These are phyloP conservation scores for Ziziphus jujuba DNA, from an alignment of 306 rosid genomes.

Conservation along the genomic window DNA sequence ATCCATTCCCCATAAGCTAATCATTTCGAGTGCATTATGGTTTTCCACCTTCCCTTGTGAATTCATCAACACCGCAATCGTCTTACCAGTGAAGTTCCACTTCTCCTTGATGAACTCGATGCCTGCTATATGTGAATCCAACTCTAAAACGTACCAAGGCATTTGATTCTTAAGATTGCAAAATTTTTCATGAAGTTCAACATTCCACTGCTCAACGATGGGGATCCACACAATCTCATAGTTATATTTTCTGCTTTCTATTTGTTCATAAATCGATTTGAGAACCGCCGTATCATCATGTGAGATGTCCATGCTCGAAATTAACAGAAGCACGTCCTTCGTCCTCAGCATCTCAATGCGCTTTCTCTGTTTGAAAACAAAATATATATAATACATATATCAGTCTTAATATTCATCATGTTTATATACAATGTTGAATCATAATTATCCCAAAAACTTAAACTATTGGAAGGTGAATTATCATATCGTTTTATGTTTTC, in stretches of 20 bases:
- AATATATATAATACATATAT: too few relatives aligned
- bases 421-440: too few relatives aligned
- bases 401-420: too few relatives aligned
- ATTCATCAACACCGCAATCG: neutral
- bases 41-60: neutral
- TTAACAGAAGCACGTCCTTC: slow-evolving; percentile 60
- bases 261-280: neutral
- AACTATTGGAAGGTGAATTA: too few relatives aligned
- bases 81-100: neutral
- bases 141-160: neutral
- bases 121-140: neutral
- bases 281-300: slow-evolving; percentile 29
- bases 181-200: slow-evolving; percentile 10
- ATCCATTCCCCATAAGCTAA: neutral
- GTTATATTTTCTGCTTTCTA: neutral
- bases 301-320: slow-evolving; percentile 56
- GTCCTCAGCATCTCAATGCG: slow-evolving; percentile 57
- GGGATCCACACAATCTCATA: slow-evolving; percentile 43
- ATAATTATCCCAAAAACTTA: too few relatives aligned
- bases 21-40: neutral
- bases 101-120: neutral
- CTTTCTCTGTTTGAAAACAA: slow-evolving; percentile 24
- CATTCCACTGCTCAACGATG: slow-evolving; percentile 20
- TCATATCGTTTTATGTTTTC: too few relatives aligned
- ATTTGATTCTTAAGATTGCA: neutral